These are phyloP conservation scores for Starmera stellimalicola DNA, from an alignment of 1,139 yeast genomes.

Conservation along the genomic window DNA sequence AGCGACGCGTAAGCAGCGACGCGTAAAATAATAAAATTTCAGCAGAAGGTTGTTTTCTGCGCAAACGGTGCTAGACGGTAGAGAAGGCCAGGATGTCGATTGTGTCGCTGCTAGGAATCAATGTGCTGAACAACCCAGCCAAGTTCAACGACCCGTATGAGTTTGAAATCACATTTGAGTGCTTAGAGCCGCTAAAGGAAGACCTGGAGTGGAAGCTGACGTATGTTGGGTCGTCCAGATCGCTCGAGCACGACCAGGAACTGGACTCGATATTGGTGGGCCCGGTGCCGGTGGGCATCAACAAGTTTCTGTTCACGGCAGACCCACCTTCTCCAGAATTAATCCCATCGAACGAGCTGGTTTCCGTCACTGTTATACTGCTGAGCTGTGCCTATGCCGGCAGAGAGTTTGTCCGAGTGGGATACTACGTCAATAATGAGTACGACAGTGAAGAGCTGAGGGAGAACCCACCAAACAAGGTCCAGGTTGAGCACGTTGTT, in stretches of 20 bases:
- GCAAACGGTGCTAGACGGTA: background rate
- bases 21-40: background rate
- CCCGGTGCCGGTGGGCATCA: slow-evolving; percentile 95
- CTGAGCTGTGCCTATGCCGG: slow-evolving; percentile 90
- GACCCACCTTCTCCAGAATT: slow-evolving; percentile 95
- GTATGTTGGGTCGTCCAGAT: slow-evolving; percentile 90
- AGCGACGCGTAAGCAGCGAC: background rate
- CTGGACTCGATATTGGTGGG: slow-evolving; percentile 92
- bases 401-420: slow-evolving; percentile 92
- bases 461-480: slow-evolving; percentile 90
- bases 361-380: slow-evolving; percentile 87
- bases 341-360: slow-evolving; percentile 92
- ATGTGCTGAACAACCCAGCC: slow-evolving; percentile 92
- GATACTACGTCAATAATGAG: slow-evolving; percentile 94
- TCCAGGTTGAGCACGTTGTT: slow-evolving; percentile 89
- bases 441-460: slow-evolving; percentile 88
- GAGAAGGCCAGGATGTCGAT: slow-evolving; percentile 56
- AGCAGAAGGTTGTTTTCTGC: too few species aligned
- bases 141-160: slow-evolving; percentile 89
- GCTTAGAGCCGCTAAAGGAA: slow-evolving; percentile 84
- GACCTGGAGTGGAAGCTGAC: slow-evolving; percentile 97
- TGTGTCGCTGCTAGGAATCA: slow-evolving; percentile 84
- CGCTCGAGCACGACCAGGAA: slow-evolving; percentile 93
- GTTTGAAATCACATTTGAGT: slow-evolving; percentile 94
- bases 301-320: slow-evolving; percentile 85